These are phyloP conservation scores for Cercospora sp. DNA, from an alignment of 2,329 filamentous ascomycete genomes.

Conservation along the genomic window DNA sequence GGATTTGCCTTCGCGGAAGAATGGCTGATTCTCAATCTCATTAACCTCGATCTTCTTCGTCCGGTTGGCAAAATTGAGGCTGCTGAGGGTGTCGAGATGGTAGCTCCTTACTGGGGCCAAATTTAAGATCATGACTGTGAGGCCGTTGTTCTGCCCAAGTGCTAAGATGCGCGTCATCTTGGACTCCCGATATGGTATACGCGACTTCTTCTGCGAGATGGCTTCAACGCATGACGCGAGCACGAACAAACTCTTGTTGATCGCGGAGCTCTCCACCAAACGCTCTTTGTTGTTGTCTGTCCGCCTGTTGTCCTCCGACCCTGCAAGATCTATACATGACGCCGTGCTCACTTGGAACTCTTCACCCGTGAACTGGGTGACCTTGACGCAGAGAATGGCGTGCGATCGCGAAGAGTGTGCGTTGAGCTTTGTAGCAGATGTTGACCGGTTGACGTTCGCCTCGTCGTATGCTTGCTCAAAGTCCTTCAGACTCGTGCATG, in stretches of 20 bases:
- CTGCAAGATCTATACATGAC: constrained; percentile 91
- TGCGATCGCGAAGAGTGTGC: constrained; percentile 97
- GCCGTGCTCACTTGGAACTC: constrained; percentile 75
- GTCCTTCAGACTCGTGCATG: constrained; percentile 81
- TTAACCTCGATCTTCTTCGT: constrained; percentile 95
- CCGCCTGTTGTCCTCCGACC: constrained; percentile 90
- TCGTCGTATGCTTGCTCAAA: constrained; percentile 85
- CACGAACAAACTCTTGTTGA: constrained; percentile 96
- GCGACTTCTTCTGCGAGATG: constrained; percentile 71
- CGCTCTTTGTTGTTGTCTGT: constrained; percentile 93
- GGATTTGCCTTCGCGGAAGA: constrained; percentile 55
- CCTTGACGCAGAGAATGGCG: constrained; percentile 86
- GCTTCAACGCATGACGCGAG: constrained; percentile 94
- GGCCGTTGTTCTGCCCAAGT: constrained; percentile 88
- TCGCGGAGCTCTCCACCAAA: constrained; percentile 90
- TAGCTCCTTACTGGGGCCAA: constrained; percentile 88
- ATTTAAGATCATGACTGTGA: constrained; percentile 96
- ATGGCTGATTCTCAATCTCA: constrained; percentile 92
- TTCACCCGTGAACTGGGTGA: constrained; percentile 72
- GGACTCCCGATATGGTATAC: constrained; percentile 90
- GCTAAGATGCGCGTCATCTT: constrained; percentile 97
- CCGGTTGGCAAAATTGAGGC: constrained; percentile 89
- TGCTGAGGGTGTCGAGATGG: constrained; percentile 89
- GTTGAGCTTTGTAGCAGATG: constrained; percentile 93
- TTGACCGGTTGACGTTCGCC: constrained; percentile 82